Conservation (phyloP, 306 rosid species). For the Gleditsia sinensis region DNA sequence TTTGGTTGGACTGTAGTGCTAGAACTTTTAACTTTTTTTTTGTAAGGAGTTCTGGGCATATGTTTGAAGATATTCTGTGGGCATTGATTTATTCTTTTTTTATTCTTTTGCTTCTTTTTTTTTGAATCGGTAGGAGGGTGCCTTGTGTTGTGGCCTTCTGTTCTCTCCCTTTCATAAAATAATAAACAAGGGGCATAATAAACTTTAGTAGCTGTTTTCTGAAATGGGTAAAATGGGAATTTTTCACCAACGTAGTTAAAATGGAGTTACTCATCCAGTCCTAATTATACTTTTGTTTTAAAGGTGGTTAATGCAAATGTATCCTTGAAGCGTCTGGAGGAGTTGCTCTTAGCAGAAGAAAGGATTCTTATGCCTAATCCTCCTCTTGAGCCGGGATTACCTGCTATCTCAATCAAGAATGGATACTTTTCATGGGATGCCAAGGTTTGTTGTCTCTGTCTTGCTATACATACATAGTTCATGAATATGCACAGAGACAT, state of each 20-base stretch:
- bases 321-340: constrained; percentile 87
- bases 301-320: constrained; percentile 95
- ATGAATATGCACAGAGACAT: constrained; percentile 20
- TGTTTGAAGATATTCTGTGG: neutral
- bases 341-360: constrained; percentile 83
- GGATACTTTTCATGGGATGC: constrained; percentile 93
- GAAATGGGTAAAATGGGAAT: constrained; percentile 12
- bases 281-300: constrained; percentile 37
- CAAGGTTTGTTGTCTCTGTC: constrained; percentile 56
- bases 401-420: constrained; percentile 82
- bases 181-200: neutral
- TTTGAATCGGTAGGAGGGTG: neutral
- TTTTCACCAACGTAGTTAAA: constrained; percentile 9
- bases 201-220: constrained; percentile 3
- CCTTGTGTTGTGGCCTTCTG: neutral
- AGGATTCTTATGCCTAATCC: constrained; percentile 86
- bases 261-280: constrained; percentile 9
- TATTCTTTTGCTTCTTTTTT: constrained; percentile 5
- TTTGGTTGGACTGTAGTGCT: neutral
- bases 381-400: constrained; percentile 71
- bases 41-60: neutral
- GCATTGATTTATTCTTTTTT: neutral
- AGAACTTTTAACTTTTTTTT: too few species aligned
- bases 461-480: constrained; percentile 7
- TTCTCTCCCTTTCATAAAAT: neutral